Evolutionary conservation across 1,284 basidiomycete species (phyloP), one percentile per base, ranked within the genome.

Genomic region (Puccinia polysora): DNA sequence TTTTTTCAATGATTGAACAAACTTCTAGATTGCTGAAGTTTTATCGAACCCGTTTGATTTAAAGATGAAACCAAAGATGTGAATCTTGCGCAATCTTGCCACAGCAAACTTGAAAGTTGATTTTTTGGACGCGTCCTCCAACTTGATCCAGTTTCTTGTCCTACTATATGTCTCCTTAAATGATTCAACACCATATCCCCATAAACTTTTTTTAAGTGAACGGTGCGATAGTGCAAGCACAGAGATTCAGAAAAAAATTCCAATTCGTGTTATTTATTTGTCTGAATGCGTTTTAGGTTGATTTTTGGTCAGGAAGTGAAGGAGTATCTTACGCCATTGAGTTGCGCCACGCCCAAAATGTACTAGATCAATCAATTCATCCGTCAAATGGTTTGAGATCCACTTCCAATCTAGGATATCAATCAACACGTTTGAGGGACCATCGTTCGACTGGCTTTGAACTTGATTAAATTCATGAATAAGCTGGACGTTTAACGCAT

Each of bases 341-440:
- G 60, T n/a, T 2, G 60, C 60, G 23, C 60, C 60, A 0, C 40
- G 60, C 8, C 60, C 60, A 28, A 63, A 63, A 32, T 63, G 60
- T 3, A 63, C 60, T 1, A 49, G 45, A 43, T 63, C 60, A 43
- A 34, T 47, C 6, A 63, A 28, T 43, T 63, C 60, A 28, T 63
- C 60, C 5, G 32, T 20, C 6, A 49, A 18, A 18, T 63, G 60
- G 4, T 10, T 8, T 4, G 60, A 23, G 25, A 63, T 18, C 40
- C 40, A 47, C 5, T 30, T 49, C 60, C 60, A 63, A 12, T 45
- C 40, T 18, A 63, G 40, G 38, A 63, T 32, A 18, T 63, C 40
- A 28, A 63, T 63, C n/a, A 58, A 14, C 3, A 36, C 55, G 34
- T 58, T 28, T 18, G 23, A 25, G 12, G 50, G 20, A 23, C 2